Percentiles rank a stretch among this genome's conserved stretches.
phyloP scores from a whole-genome alignment of 345 rosid species.

The Lumnitzera racemosa region DNA sequence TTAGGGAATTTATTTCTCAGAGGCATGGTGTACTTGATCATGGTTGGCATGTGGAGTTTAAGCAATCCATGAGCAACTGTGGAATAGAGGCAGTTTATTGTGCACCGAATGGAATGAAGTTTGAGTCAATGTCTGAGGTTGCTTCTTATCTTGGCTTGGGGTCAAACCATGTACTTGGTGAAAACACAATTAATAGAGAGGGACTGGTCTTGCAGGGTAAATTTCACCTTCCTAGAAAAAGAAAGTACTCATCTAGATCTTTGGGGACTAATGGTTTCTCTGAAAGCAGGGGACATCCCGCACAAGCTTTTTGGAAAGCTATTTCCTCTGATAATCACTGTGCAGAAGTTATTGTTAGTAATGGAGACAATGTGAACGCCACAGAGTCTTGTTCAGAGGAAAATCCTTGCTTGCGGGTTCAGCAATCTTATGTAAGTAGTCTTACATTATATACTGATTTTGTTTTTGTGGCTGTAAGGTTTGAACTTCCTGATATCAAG shows the following conservation, averaged over 20 bases:
- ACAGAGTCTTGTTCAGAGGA: conserved; percentile 34
- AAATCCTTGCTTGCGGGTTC: conserved; percentile 21
- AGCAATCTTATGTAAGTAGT: conserved; percentile 44
- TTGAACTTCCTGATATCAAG: too few species aligned
- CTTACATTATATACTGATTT: too few species aligned
- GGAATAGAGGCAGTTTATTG: conserved; percentile 53
- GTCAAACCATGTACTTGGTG: conserved; percentile 35
- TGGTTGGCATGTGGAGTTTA: conserved; percentile 80
- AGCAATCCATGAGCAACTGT: conserved; percentile 38
- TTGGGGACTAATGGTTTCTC: conserved; percentile 39
- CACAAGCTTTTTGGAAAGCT: conserved; percentile 33
- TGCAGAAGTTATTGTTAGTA: conserved; percentile 21
- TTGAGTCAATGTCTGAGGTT: conserved; percentile 77
- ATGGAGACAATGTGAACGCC: conserved; percentile 23
- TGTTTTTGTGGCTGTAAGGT: too few species aligned
- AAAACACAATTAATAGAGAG: conserved; percentile 33
- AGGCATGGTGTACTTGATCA: conserved; percentile 77
- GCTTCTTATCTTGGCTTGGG: conserved; percentile 76
- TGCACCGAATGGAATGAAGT: conserved; percentile 76
- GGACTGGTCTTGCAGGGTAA: conserved; percentile 48
- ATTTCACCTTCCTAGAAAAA: conserved; percentile 41
- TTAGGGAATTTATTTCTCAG: conserved; percentile 69
- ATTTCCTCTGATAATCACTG: conserved; percentile 31
- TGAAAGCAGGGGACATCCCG: conserved; percentile 41
- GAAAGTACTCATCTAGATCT: conserved; percentile 41